Conservation (phyloP, 2,329 filamentous ascomycete species). For the Dothistroma septosporum region DNA sequence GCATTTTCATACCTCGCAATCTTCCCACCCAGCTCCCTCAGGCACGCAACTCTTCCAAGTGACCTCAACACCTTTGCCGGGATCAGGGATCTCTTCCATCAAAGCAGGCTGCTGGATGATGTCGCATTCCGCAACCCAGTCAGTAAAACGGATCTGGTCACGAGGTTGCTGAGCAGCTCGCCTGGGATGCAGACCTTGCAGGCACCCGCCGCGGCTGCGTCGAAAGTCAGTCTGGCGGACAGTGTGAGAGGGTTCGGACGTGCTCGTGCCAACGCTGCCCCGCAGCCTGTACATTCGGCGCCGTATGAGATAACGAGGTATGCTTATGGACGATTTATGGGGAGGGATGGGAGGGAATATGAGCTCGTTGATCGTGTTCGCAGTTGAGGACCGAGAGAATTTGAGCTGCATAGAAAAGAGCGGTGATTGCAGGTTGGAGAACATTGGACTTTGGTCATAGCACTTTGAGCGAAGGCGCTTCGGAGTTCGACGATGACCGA, state of each 20-base stretch:
- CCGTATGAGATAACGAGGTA: constrained; percentile 39
- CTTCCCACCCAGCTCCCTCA: constrained; percentile 51
- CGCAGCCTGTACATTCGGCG: not conserved
- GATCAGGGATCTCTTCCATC: constrained; percentile 71
- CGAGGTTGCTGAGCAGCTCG: constrained; percentile 58
- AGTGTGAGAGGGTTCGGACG: constrained; percentile 32
- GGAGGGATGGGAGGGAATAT: constrained; percentile 57
- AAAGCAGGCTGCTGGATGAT: constrained; percentile 67
- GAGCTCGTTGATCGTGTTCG: constrained; percentile 56
- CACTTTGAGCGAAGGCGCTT: constrained; percentile 9
- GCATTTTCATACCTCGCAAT: constrained; percentile 64
- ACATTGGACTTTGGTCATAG: not conserved
- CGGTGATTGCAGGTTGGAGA: not conserved
- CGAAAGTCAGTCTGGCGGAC: constrained; percentile 31
- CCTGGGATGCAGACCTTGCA: constrained; percentile 45
- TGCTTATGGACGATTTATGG: constrained; percentile 55
- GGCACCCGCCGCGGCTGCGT: constrained; percentile 24
- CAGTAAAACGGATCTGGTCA: constrained; percentile 65
- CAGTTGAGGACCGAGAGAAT: not conserved
- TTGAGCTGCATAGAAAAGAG: not conserved
- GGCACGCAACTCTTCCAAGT: constrained; percentile 57
- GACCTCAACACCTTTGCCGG: constrained; percentile 64
- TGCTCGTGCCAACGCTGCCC: constrained; percentile 20
- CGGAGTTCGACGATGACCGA: not conserved
- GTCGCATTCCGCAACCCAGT: constrained; percentile 65